Conservation (phyloP, 2,329 filamentous ascomycete species). For the Dothideomycetes sp. region DNA sequence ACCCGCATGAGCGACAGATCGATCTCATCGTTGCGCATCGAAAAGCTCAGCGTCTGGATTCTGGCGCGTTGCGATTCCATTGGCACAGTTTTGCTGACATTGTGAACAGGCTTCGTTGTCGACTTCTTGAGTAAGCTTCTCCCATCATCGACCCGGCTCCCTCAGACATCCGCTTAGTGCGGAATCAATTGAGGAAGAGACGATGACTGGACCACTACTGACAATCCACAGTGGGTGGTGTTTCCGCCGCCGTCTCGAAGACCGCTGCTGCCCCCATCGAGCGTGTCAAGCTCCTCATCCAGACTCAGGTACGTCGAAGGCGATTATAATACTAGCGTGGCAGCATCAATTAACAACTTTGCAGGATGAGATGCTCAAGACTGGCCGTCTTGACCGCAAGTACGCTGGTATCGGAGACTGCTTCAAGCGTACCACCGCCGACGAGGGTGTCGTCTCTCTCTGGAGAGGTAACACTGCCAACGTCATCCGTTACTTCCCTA, state of each 20-base stretch:
- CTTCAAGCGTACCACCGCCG: slow-evolving; percentile 81
- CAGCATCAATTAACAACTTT: slow-evolving; percentile 4
- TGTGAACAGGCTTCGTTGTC: slow-evolving; percentile 63
- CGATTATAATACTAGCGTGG: slow-evolving; percentile 5
- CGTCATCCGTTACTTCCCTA: slow-evolving; percentile 99
- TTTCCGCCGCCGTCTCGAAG: slow-evolving; percentile 99
- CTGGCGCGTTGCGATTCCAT: neutral
- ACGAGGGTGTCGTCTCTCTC: slow-evolving; percentile 89
- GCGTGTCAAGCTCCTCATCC: slow-evolving; percentile 99
- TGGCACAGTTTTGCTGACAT: neutral
- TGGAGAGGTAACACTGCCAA: slow-evolving; percentile 99
- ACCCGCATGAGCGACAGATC: too few relatives aligned
- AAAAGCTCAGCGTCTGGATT: too few relatives aligned
- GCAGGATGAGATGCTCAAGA: slow-evolving; percentile 99
- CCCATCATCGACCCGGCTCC: neutral
- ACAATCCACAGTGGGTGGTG: slow-evolving; percentile 80
- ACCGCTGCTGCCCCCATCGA: slow-evolving; percentile 99
- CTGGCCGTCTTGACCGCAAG: slow-evolving; percentile 94
- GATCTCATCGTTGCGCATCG: too few relatives aligned
- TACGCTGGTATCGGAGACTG: slow-evolving; percentile 91
- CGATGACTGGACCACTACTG: slow-evolving; percentile 20
- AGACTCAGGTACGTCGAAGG: slow-evolving; percentile 82
- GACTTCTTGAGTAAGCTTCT: slow-evolving; percentile 92
- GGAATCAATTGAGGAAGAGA: slow-evolving; percentile 3
- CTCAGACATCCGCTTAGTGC: neutral